A percentile compares a stretch with the other conserved stretches of the same genome.
Evolutionary conservation across 176 grass and related monocot genomes (phyloP).

Genomic region (Raddia guianensis): DNA sequence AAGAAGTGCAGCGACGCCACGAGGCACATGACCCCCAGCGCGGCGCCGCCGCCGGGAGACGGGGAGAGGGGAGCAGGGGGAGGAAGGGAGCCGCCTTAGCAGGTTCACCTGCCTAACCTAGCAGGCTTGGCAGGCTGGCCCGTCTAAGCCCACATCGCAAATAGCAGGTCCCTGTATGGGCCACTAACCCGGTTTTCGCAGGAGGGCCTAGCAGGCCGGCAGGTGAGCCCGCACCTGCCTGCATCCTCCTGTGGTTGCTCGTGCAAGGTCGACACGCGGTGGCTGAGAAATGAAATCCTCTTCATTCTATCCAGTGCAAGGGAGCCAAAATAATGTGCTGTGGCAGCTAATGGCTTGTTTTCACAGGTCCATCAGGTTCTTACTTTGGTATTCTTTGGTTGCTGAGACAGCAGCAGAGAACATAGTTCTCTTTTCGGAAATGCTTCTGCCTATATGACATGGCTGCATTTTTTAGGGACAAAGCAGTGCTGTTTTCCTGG

Average conservation of each 20-base stretch:
- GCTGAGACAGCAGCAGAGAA: constrained; percentile 35
- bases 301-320: constrained; percentile 48
- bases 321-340: constrained; percentile 38
- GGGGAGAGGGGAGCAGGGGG: no score
- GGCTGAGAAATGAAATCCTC: constrained; percentile 29
- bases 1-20: constrained; percentile 41
- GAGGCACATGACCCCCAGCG: no score
- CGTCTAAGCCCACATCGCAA: no score
- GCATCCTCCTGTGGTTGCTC: constrained; percentile 20
- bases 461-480: constrained; percentile 34
- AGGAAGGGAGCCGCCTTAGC: no score
- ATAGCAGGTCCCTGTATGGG: no score
- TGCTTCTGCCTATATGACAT: constrained; percentile 29
- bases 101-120: no score
- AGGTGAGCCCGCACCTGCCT: no score
- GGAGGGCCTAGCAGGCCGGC: no score
- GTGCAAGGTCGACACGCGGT: constrained; percentile 30
- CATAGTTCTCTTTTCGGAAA: constrained; percentile 33
- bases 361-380: constrained; percentile 27
- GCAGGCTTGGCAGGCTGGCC: no score
- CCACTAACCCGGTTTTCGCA: no score
- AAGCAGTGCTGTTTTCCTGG: constrained; percentile 39
- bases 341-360: constrained; percentile 25
- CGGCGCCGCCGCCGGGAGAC: no score
- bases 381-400: constrained; percentile 28